These are phyloP conservation scores for Cyberlindnera misumaiensis DNA, from an alignment of 805 yeast genomes.

Conservation along the genomic window DNA sequence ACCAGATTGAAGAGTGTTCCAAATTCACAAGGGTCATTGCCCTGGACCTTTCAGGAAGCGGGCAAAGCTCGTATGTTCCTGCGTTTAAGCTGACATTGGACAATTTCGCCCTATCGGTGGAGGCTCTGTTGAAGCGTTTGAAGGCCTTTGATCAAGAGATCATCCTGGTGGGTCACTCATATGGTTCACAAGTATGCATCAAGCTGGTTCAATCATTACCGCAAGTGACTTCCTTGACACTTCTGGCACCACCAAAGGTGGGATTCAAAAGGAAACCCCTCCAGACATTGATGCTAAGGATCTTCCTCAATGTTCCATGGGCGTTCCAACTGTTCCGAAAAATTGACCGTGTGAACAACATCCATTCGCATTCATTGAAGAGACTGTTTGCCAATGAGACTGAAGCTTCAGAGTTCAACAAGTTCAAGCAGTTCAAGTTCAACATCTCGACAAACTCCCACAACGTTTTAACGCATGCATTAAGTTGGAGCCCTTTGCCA, in stretches of 20 bases:
- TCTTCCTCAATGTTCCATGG: conserved; percentile 6
- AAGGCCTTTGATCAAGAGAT: conserved; percentile 14
- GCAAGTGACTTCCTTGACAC: conserved; percentile 17
- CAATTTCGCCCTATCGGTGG: conserved; percentile 12
- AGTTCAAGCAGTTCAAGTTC: conserved; percentile 23
- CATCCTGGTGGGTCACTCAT: conserved; percentile 62
- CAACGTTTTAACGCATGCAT: conserved; percentile 17
- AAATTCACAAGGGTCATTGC: conserved; percentile 54
- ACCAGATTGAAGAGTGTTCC: conserved; percentile 50
- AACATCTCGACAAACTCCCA: conserved; percentile 18
- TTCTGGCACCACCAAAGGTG: conserved; percentile 44
- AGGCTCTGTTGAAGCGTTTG: conserved; percentile 5
- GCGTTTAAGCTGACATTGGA: conserved; percentile 12
- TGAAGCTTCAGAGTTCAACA: conserved; percentile 10
- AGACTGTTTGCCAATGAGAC: conserved; percentile 13
- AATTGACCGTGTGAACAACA: conserved; percentile 21
- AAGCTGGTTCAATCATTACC: conserved; percentile 26
- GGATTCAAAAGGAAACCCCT: conserved; percentile 5
- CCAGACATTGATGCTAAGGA: conserved; percentile 2
- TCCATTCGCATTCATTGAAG: conserved; percentile 14
- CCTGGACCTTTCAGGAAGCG: conserved; percentile 87
- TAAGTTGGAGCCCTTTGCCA: conserved; percentile 14
- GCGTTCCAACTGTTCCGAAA: conserved; percentile 19
- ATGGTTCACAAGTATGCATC: conserved; percentile 56
- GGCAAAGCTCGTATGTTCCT: conserved; percentile 26